Evolutionary conservation across 2,329 filamentous ascomycete genomes (phyloP), one percentile per base, ranked within the genome.

Genomic region (Botryotinia calthae): DNA sequence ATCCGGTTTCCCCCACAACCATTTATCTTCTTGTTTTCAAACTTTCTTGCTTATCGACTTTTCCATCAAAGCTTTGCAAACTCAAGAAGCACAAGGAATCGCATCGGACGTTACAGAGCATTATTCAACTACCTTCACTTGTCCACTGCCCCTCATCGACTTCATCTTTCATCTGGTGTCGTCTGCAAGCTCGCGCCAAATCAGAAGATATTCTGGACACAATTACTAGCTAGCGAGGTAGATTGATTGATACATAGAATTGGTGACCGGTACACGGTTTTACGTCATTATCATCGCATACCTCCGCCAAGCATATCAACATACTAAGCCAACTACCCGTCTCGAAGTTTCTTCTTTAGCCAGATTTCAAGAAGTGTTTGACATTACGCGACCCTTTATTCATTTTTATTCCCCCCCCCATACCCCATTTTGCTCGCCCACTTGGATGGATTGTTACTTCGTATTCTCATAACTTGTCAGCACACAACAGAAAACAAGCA

Each of bases 1-100:
- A 37, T 72, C 70, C 70, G 63, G 70, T 72, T 72, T 68, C 70
- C 63, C 70, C 63, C 20, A 51, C 70, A 72, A 72, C 70, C 54
- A 70, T 20, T 44, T n/a, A 66, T 31, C 28, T 22, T 20, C 31
- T 46, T 22, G 22, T 61, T 56, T 46, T 34, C 20, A 25, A 56
- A 58, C 46, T 64, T 37, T 42, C 8, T 31, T 56, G 42, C 62
- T 58, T 71, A 67, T 68, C 62, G 22, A 66, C 37, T 59, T 72
- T 51, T 48, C 42, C 42, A 44, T 31, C 59, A 63, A 70, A 40
- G 58, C 68, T 40, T 59, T 46, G 20, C 25, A 34, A n/a, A 31
- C 51, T 40, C 42, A 70, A 48, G 25, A 31, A 34, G 9, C 46
- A 70, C 42, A 61, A 28, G 67, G 56, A 37, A 61, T 6, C 2